Base-by-base conservation (phyloP, 2,329 filamentous ascomycete genomes). In the Botrytis pseudocinerea region DNA sequence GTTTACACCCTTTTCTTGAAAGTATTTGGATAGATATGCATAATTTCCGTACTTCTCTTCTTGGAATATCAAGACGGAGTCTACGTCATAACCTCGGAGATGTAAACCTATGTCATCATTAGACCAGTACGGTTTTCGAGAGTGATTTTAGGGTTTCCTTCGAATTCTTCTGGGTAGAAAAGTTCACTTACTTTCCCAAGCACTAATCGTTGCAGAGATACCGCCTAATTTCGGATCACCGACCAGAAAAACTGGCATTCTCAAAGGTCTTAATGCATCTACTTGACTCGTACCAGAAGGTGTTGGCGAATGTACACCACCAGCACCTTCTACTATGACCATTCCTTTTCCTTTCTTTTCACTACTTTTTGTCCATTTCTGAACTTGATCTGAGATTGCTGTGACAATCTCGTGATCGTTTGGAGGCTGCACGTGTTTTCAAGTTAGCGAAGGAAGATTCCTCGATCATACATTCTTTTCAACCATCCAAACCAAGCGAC, bases 251-350 rank as follows among this genome's bases (percentile, higher is more conserved):
- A 92, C 87, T 0, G 94, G 93, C 1, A 92, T 82, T n/a, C 93
- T 86, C 1, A 97, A 82, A 0, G 92, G 90, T 32, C 91, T 85
- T 79, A 95, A 96, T 1, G 95, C 82, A 78, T 97, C 93, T 2
- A 91, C 93, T 79, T 97, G 93, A 0, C 91, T 89, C 2, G 86
- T 91, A 16, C 93, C 92, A 51, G 91, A 93, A 0, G 93, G 93
- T 0, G 88, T 88, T 0, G 93, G 93, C 0, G 93, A 95, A 75
- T 95, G 90, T 0, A 95, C 92, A 0, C 93, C 93, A 0, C 93
- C 93, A 1, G 93, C 93, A 2, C 93, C 96, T 80, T 97, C 93
- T 63, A 96, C 84, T 64, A 97, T 86, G 1, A 92, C 83, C 82
- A 91, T 89, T n/a, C 87, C 87, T 63, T 57, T n/a, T 12, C 32